These are phyloP conservation scores for Ceratobasidium papillatum DNA, from an alignment of 1,284 basidiomycete genomes.

Conservation along the genomic window DNA sequence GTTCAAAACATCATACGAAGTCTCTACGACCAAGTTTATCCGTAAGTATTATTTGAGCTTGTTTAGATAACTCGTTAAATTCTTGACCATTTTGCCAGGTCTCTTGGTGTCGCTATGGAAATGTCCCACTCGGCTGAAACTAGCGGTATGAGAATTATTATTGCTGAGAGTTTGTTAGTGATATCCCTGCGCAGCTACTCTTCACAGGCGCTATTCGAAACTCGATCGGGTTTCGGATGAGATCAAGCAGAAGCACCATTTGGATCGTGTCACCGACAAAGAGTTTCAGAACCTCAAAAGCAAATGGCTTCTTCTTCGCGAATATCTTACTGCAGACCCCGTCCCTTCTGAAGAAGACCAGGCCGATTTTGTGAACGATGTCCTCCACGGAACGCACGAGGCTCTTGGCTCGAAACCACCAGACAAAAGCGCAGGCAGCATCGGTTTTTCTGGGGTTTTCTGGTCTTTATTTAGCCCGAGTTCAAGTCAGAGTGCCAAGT, in stretches of 20 bases:
- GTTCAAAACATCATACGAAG: constrained; percentile 19
- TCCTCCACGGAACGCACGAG: constrained; percentile 13
- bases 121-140: constrained; percentile 1
- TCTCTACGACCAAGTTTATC: constrained; percentile 8
- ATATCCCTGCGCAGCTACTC: neutral
- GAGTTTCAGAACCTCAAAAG: constrained; percentile 8
- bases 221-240: neutral
- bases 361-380: constrained; percentile 22
- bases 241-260: neutral
- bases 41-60: neutral
- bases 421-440: neutral
- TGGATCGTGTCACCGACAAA: constrained; percentile 15
- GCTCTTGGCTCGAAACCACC: neutral
- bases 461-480: neutral
- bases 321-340: constrained; percentile 1
- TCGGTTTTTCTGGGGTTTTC: neutral
- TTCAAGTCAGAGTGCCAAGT: neutral
- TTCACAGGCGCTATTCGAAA: constrained; percentile 7
- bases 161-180: no score
- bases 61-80: neutral
- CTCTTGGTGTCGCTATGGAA: constrained; percentile 7
- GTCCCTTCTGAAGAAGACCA: neutral
- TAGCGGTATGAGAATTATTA: constrained; percentile 10
- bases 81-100: neutral
- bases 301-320: constrained; percentile 18